These are phyloP conservation scores for Heterobasidion occidentale DNA, from an alignment of 1,284 basidiomycete genomes.

Conservation along the genomic window DNA sequence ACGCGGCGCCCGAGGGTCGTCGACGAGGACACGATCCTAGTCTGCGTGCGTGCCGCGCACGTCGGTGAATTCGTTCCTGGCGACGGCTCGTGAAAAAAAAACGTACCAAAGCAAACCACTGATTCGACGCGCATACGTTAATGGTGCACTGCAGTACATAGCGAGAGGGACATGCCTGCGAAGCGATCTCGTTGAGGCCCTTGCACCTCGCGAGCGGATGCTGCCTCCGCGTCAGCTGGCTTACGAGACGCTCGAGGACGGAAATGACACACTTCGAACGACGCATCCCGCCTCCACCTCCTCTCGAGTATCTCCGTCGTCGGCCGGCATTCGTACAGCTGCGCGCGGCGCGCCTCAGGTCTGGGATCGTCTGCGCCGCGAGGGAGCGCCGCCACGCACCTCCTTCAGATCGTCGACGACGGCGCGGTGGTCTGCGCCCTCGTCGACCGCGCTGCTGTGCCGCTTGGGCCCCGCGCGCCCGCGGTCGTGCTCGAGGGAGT, in stretches of 20 bases:
- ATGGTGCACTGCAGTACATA: neutral
- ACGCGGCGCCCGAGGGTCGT: constrained; percentile 44
- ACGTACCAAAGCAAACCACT: constrained; percentile 58
- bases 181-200: constrained; percentile 44
- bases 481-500: constrained; percentile 1
- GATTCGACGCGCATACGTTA: constrained; percentile 1
- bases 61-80: too few species aligned
- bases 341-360: neutral
- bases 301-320: constrained; percentile 47
- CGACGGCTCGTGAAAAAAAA: too few species aligned
- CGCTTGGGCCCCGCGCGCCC: constrained; percentile 4
- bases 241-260: neutral
- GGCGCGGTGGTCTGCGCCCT: constrained; percentile 12
- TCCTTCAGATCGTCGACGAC: constrained; percentile 45
- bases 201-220: constrained; percentile 44
- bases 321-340: constrained; percentile 51
- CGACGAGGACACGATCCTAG: constrained; percentile 45
- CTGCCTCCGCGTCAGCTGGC: constrained; percentile 17
- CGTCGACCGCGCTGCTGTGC: constrained; percentile 10
- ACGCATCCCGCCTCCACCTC: constrained; percentile 50
- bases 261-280: constrained; percentile 41
- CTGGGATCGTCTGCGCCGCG: too few species aligned
- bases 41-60: constrained; percentile 25
- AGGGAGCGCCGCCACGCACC: constrained; percentile 11
- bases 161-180: constrained; percentile 33